A percentile compares a stretch with the other conserved stretches of the same genome.
Evolutionary conservation across 2,329 filamentous ascomycete genomes (phyloP).

Genomic region (Coniochaeta sp.): DNA sequence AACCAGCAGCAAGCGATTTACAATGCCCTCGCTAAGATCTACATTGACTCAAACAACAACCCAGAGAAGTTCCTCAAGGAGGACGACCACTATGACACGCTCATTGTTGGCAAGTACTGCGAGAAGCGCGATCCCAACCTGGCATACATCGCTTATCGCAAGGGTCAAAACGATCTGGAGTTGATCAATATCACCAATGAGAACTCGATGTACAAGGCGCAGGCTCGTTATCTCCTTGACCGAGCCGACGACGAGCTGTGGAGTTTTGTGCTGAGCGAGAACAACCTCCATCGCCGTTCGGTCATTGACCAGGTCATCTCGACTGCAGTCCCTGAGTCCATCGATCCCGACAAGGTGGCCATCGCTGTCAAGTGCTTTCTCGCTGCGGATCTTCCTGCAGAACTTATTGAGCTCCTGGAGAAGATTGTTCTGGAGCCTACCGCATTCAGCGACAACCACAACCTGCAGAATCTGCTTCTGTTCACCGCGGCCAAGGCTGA

Average conservation of each 20-base stretch:
- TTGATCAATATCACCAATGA: constrained; percentile 97
- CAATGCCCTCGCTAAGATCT: constrained; percentile 97
- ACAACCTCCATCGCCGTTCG: constrained; percentile 91
- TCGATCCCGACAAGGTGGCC: constrained; percentile 88
- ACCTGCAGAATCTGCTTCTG: constrained; percentile 91
- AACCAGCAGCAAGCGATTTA: constrained; percentile 96
- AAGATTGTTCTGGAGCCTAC: constrained; percentile 99
- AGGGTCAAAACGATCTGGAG: constrained; percentile 95
- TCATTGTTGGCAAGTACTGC: constrained; percentile 93
- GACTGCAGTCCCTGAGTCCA: constrained; percentile 88
- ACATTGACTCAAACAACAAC: constrained; percentile 98
- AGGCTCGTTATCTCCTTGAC: constrained; percentile 89
- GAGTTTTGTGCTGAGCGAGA: constrained; percentile 88
- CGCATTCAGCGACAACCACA: constrained; percentile 94
- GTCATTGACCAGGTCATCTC: constrained; percentile 95
- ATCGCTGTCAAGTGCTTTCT: constrained; percentile 92
- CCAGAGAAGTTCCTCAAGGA: constrained; percentile 96
- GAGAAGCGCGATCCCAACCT: constrained; percentile 97
- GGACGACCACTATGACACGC: constrained; percentile 92
- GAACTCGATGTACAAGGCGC: constrained; percentile 99
- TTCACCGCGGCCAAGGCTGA: constrained; percentile 96
- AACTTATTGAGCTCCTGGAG: constrained; percentile 94
- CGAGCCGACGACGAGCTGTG: constrained; percentile 86
- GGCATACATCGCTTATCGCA: constrained; percentile 88
- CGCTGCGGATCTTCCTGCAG: constrained; percentile 79